A percentile compares a stretch with the other conserved stretches of the same genome.
phyloP scores from a whole-genome alignment of 306 rosid genomes.

The Cajanus cajan region DNA sequence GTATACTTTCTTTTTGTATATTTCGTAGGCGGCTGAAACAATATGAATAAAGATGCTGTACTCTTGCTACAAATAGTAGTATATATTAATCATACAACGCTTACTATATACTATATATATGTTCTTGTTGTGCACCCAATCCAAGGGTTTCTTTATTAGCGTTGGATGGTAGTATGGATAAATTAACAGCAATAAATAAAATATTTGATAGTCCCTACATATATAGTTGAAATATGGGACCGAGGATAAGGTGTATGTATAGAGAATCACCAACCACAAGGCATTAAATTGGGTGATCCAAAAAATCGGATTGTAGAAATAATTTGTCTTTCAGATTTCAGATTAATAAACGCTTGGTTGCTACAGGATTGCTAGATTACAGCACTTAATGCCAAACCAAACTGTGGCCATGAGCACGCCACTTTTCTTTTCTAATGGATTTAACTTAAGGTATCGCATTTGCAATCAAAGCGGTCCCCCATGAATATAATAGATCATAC shows the following conservation, averaged over 20 bases:
- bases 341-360: conserved; percentile 23
- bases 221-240: not conserved
- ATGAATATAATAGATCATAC: not conserved
- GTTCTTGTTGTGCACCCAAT: not conserved
- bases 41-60: not conserved
- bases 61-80: not conserved
- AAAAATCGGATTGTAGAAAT: not conserved
- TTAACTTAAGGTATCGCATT: not conserved
- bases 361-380: not conserved
- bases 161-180: not conserved
- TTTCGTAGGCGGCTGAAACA: not conserved
- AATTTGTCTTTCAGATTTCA: not conserved
- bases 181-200: not conserved
- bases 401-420: not conserved
- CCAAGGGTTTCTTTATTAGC: not conserved
- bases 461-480: not conserved
- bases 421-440: not conserved
- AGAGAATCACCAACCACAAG: not conserved
- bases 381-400: conserved; percentile 11
- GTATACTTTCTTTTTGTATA: not conserved
- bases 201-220: not conserved
- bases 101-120: too few species aligned
- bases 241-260: conserved; percentile 18
- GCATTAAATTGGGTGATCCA: not conserved
- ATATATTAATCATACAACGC: not conserved